Evolutionary conservation across 176 grass and related monocot species (phyloP).

Genomic region (Triticum timopheevii): DNA sequence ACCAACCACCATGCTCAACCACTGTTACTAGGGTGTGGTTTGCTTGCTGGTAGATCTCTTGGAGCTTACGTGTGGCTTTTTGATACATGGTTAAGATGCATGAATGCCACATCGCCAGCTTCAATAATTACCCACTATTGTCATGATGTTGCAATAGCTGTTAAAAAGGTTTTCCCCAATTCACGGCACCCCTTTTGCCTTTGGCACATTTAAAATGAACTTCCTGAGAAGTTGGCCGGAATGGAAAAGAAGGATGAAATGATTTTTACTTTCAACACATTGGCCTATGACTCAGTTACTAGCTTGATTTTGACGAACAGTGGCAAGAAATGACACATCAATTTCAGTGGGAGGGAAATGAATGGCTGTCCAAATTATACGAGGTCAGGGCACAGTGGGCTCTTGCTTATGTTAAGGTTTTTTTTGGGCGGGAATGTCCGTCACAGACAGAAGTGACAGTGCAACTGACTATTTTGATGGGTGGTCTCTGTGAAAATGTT

Average conservation of each 20-base stretch:
- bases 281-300: slow-evolving; percentile 66
- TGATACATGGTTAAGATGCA: slow-evolving; percentile 66
- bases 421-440: slow-evolving; percentile 80
- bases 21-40: slow-evolving; percentile 71
- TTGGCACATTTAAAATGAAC: slow-evolving; percentile 60
- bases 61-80: slow-evolving; percentile 82
- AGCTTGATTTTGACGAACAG: slow-evolving; percentile 67
- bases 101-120: slow-evolving; percentile 63
- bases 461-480: slow-evolving; percentile 65
- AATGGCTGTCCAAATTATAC: slow-evolving; percentile 68
- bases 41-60: slow-evolving; percentile 66
- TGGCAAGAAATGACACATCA: slow-evolving; percentile 66
- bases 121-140: slow-evolving; percentile 72
- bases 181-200: slow-evolving; percentile 71
- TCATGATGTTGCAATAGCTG: slow-evolving; percentile 62
- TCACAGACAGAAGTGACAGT: slow-evolving; percentile 63
- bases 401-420: slow-evolving; percentile 68
- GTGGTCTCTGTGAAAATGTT: slow-evolving; percentile 73
- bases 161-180: slow-evolving; percentile 71
- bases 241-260: slow-evolving; percentile 56
- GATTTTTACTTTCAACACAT: slow-evolving; percentile 51
- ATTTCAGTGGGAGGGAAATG: slow-evolving; percentile 56
- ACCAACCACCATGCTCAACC: slow-evolving; percentile 67
- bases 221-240: slow-evolving; percentile 59
- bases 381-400: slow-evolving; percentile 63